A percentile compares a stretch with the other conserved stretches of the same genome.
These are phyloP conservation scores for Acacia melanoxylon DNA, from an alignment of 306 rosid genomes.

Conservation along the genomic window DNA sequence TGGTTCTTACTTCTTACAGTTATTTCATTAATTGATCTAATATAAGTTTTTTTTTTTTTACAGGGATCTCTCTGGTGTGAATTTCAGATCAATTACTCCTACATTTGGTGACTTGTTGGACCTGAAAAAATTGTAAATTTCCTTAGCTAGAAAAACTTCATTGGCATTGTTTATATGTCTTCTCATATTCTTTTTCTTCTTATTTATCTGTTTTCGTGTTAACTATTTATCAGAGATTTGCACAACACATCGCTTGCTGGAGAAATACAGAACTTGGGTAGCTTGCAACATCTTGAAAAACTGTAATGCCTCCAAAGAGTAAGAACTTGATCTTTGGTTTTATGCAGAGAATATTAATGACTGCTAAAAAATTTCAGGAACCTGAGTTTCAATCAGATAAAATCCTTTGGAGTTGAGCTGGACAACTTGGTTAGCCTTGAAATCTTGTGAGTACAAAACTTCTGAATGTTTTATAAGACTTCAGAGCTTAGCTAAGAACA, in stretches of 20 bases:
- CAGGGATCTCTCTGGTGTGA: conserved; percentile 75
- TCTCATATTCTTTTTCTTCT: neutral
- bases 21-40: conserved; percentile 31
- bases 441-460: conserved; percentile 59
- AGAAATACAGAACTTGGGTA: conserved; percentile 72
- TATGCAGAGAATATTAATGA: neutral
- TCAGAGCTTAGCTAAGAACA: neutral
- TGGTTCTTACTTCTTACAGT: neutral
- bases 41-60: neutral
- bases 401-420: conserved; percentile 72
- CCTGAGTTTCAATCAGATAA: conserved; percentile 78
- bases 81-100: conserved; percentile 80
- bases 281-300: conserved; percentile 77
- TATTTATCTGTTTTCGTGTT: neutral
- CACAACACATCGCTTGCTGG: conserved; percentile 86
- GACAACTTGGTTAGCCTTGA: conserved; percentile 70
- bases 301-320: conserved; percentile 51
- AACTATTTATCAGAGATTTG: conserved; percentile 67
- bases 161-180: neutral
- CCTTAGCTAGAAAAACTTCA: conserved; percentile 3
- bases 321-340: conserved; percentile 10
- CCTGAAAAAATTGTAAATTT: conserved; percentile 77
- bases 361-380: conserved; percentile 63
- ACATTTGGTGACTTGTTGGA: conserved; percentile 87
- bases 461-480: neutral